A percentile compares a stretch with the other conserved stretches of the same genome.
These are phyloP conservation scores for Samsoniella hepiali DNA, from an alignment of 2,329 filamentous ascomycete species.

Conservation along the genomic window DNA sequence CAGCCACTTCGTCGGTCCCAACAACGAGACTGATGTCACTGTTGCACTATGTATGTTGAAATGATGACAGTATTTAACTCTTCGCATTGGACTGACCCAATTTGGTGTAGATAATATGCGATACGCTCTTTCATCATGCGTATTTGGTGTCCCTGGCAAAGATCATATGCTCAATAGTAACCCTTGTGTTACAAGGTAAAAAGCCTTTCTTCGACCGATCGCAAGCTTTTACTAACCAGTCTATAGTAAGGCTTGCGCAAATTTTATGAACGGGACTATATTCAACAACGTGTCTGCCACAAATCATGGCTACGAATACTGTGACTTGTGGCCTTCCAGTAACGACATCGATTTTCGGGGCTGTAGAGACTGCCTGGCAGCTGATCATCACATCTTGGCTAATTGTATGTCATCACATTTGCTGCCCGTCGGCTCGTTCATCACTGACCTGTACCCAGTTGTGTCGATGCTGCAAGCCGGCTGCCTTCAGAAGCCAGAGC, in stretches of 20 bases:
- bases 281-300: conserved; percentile 48
- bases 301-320: conserved; percentile 51
- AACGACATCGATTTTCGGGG: conserved; percentile 35
- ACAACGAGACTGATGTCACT: conserved; percentile 50
- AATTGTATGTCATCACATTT: conserved; percentile 46
- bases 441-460: conserved; percentile 35
- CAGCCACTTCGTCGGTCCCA: conserved; percentile 42
- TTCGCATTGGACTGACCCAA: neutral
- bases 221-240: conserved; percentile 25
- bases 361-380: conserved; percentile 48
- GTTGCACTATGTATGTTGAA: conserved; percentile 51
- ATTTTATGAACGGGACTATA: conserved; percentile 44
- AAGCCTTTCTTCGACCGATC: neutral
- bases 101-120: conserved; percentile 14
- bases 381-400: conserved; percentile 40
- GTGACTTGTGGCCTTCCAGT: conserved; percentile 43
- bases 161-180: conserved; percentile 35
- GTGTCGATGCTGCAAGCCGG: conserved; percentile 52
- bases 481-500: conserved; percentile 49
- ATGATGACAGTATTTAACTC: conserved; percentile 18
- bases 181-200: conserved; percentile 53
- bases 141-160: conserved; percentile 49
- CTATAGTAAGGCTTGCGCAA: conserved; percentile 50
- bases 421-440: neutral
- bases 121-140: conserved; percentile 52